Conservation (phyloP, 495 filamentous ascomycete species). For the Lasiosphaeria ovina region DNA sequence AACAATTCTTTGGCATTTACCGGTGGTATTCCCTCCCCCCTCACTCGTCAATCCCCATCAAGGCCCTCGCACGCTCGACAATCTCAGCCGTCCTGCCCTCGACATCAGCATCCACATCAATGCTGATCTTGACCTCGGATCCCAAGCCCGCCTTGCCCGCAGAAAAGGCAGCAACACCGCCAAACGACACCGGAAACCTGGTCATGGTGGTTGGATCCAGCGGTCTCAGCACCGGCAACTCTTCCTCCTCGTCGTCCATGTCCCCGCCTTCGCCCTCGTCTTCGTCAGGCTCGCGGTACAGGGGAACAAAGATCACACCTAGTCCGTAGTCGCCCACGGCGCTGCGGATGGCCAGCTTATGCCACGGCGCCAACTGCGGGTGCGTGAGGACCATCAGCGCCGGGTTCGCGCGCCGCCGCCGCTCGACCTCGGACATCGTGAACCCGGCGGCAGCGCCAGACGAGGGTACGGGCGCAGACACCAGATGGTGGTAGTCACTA, state of each 20-base stretch:
- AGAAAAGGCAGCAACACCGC: neutral
- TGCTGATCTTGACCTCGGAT: conserved; percentile 17
- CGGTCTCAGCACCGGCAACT: conserved; percentile 20
- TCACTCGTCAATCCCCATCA: conserved; percentile 10
- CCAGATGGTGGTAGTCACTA: neutral
- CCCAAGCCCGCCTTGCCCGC: neutral
- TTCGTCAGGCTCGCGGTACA: conserved; percentile 17
- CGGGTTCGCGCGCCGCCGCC: conserved; percentile 11
- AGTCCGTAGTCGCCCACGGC: conserved; percentile 20
- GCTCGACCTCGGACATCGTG: conserved; percentile 18
- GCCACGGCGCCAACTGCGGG: conserved; percentile 22
- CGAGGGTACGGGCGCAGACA: neutral
- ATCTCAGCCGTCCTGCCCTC: conserved; percentile 16
- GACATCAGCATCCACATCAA: conserved; percentile 17
- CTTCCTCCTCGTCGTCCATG: conserved; percentile 15
- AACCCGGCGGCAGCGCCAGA: conserved; percentile 12
- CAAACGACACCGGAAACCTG: conserved; percentile 17
- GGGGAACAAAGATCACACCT: conserved; percentile 24
- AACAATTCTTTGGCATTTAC: too few relatives aligned
- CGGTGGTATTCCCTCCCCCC: too few relatives aligned
- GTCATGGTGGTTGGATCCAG: conserved; percentile 22
- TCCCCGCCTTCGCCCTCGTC: too few relatives aligned
- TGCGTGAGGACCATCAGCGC: conserved; percentile 26
- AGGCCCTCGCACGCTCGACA: conserved; percentile 12
- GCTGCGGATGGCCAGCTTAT: conserved; percentile 13